A percentile compares a stretch with the other conserved stretches of the same genome.
These are phyloP conservation scores for Rubia occidens DNA, from an alignment of 305 asterid genomes.

Conservation along the genomic window DNA sequence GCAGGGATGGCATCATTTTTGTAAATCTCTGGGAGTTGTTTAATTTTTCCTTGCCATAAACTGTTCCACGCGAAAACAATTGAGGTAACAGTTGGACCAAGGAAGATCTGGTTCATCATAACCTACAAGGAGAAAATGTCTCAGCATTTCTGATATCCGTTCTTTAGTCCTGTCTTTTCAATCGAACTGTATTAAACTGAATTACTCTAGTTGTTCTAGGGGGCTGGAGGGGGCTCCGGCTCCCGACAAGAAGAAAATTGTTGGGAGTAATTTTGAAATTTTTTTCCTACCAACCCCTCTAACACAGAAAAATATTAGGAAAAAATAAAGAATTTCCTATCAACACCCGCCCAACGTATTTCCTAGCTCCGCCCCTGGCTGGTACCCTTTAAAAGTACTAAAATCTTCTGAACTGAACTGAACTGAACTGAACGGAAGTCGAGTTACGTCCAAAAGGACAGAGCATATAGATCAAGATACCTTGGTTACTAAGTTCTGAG, in stretches of 20 bases:
- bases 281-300: no score
- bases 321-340: no score
- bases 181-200: not conserved
- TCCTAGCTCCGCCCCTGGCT: no score
- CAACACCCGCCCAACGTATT: no score
- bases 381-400: no score
- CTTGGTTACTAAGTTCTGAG: conserved; percentile 51
- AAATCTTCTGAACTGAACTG: not conserved
- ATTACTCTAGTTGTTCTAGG: not conserved
- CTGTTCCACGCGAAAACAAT: conserved; percentile 85
- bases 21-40: conserved; percentile 76
- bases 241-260: no score
- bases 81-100: conserved; percentile 79
- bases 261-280: no score
- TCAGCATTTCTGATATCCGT: not conserved
- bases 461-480: conserved; percentile 19
- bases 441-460: not conserved
- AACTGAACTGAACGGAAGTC: not conserved
- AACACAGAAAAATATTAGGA: no score
- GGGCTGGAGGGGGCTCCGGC: no score
- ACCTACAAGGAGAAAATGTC: conserved; percentile 40
- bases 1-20: conserved; percentile 82
- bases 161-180: not conserved
- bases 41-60: conserved; percentile 72
- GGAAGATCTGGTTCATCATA: conserved; percentile 57